Percentiles rank a stretch among this genome's conserved stretches.
phyloP scores from a whole-genome alignment of 768 basidiomycete species.

The Exidia glandulosa region DNA sequence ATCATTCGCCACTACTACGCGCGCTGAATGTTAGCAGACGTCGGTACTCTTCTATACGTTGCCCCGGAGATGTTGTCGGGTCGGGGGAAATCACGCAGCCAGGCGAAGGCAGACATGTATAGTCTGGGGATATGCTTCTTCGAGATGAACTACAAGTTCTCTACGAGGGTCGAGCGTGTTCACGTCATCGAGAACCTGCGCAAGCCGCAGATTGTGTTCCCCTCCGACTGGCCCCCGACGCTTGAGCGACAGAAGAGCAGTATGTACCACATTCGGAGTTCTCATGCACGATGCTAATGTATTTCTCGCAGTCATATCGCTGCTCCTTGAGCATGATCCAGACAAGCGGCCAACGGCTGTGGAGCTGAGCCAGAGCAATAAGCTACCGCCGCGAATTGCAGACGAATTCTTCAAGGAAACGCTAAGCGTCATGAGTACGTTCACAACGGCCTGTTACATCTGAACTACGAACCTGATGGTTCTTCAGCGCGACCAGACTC shows the following conservation, averaged over 20 bases:
- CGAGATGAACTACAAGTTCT: constrained; percentile 86
- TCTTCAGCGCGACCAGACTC: constrained; percentile 64
- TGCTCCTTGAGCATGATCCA: constrained; percentile 75
- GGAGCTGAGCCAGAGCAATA: constrained; percentile 69
- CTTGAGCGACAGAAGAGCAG: constrained; percentile 58
- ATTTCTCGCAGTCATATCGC: constrained; percentile 52
- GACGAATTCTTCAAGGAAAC: constrained; percentile 82
- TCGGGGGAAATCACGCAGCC: constrained; percentile 30
- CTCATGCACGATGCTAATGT: not conserved
- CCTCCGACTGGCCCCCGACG: constrained; percentile 56
- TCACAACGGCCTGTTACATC: not conserved
- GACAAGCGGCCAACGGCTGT: constrained; percentile 65
- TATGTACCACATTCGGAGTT: constrained; percentile 23
- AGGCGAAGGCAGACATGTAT: constrained; percentile 88
- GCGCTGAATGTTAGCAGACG: constrained; percentile 39
- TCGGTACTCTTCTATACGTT: constrained; percentile 85
- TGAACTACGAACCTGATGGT: not conserved
- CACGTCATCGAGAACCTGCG: constrained; percentile 72
- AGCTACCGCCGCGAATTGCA: constrained; percentile 68
- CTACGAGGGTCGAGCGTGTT: constrained; percentile 74
- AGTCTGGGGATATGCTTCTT: constrained; percentile 97
- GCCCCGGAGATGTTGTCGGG: constrained; percentile 78
- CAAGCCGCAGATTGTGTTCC: constrained; percentile 64
- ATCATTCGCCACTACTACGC: not conserved
- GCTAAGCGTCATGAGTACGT: constrained; percentile 59